Percentiles rank a stretch among this genome's conserved stretches.
phyloP scores from a whole-genome alignment of 2,329 filamentous ascomycete species.

The Epicoccum sorghinum region DNA sequence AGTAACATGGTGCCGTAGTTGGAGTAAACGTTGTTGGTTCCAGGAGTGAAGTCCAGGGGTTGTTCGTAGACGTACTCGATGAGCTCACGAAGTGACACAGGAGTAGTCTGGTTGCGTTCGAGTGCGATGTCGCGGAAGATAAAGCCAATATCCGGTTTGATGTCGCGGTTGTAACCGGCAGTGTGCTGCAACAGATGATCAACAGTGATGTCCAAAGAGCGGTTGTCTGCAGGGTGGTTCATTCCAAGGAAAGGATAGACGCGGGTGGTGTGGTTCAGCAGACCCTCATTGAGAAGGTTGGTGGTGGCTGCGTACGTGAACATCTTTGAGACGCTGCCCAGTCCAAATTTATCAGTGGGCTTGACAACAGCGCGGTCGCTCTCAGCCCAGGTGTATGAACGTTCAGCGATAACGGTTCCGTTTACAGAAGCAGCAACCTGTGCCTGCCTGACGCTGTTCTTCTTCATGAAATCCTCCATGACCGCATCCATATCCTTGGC shows the following conservation, averaged over 20 bases:
- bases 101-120: slow-evolving; percentile 22
- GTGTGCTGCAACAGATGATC: slow-evolving; percentile 29
- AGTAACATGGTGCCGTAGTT: slow-evolving; percentile 31
- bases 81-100: slow-evolving; percentile 24
- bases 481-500: slow-evolving; percentile 18
- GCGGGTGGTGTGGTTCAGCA: slow-evolving; percentile 21
- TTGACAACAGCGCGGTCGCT: slow-evolving; percentile 23
- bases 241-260: slow-evolving; percentile 31
- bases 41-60: slow-evolving; percentile 28
- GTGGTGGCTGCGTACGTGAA: slow-evolving; percentile 28
- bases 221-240: slow-evolving; percentile 20
- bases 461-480: slow-evolving; percentile 28
- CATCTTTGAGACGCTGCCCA: slow-evolving; percentile 31
- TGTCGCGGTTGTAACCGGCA: slow-evolving; percentile 25
- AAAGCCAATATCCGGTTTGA: slow-evolving; percentile 25
- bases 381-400: slow-evolving; percentile 32
- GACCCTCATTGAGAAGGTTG: slow-evolving; percentile 18
- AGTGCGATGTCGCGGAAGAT: slow-evolving; percentile 23
- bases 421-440: slow-evolving; percentile 29
- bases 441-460: slow-evolving; percentile 28
- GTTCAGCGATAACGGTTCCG: slow-evolving; percentile 24
- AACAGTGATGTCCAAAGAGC: slow-evolving; percentile 27
- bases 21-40: slow-evolving; percentile 20
- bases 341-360: slow-evolving; percentile 29
- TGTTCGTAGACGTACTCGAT: slow-evolving; percentile 25